These are phyloP conservation scores for Lentinula lateritia DNA, from an alignment of 768 basidiomycete species.

Conservation along the genomic window DNA sequence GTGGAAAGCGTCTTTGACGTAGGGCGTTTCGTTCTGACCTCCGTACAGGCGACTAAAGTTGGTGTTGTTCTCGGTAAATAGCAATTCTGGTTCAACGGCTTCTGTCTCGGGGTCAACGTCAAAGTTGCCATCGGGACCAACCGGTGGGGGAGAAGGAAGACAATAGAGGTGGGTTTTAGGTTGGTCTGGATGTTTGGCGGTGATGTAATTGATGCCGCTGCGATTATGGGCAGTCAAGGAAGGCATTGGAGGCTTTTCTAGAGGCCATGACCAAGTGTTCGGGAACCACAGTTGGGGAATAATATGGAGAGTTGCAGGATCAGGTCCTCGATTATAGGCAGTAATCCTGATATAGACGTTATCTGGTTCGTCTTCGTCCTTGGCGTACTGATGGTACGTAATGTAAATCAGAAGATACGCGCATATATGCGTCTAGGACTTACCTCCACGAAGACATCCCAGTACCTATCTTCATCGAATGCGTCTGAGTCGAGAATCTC, in stretches of 20 bases:
- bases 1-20: constrained; percentile 97
- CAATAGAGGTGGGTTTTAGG: constrained; percentile 83
- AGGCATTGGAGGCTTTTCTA: constrained; percentile 62
- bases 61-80: constrained; percentile 98
- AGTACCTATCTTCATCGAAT: constrained; percentile 92
- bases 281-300: constrained; percentile 96
- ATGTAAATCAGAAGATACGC: not conserved
- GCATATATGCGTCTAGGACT: constrained; percentile 16
- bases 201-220: constrained; percentile 55
- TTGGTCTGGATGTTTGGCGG: constrained; percentile 67
- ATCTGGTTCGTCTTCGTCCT: constrained; percentile 89
- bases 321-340: constrained; percentile 93
- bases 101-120: constrained; percentile 60
- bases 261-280: constrained; percentile 96
- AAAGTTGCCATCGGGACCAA: constrained; percentile 63
- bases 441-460: constrained; percentile 98
- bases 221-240: constrained; percentile 47
- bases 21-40: constrained; percentile 75
- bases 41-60: constrained; percentile 91
- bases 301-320: constrained; percentile 89
- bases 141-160: constrained; percentile 88
- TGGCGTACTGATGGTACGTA: constrained; percentile 70
- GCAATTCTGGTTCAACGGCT: constrained; percentile 72
- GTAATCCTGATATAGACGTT: constrained; percentile 92
- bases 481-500: constrained; percentile 91